Base-by-base conservation (phyloP, 495 filamentous ascomycete genomes). In the Hypoxylon intermedium region DNA sequence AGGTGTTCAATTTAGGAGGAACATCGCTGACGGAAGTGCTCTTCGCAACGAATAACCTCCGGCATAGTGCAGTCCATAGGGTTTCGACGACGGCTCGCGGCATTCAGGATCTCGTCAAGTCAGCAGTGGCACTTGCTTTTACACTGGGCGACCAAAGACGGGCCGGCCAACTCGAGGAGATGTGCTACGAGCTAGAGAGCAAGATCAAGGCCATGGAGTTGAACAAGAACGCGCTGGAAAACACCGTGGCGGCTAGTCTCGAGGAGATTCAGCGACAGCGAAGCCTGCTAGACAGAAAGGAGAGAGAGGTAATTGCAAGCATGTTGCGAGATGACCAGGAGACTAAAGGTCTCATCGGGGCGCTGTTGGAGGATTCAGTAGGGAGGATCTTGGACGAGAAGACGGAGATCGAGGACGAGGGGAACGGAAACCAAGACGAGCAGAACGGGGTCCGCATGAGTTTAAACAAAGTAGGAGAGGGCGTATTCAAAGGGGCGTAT, bases 211-310 rank as follows among this genome's bases (percentile, higher is more conserved):
- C 64, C 37, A 76, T 75, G 71, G 72, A 77, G 51, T 53, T 76
- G 9, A 74, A 72, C 37, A 76, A 76, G 60, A 74, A 75, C 57
- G 67, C 61, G 38, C 44, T 77, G n/a, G 73, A 74, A 52, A 68
- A 69, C 34, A 58, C 55, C 36, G 51, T 68, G n/a, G 49, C 44
- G 30, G 58, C 60, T 19, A 60, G 69, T 15, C 63, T 76, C 42
- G 49, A 63, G 23, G 64, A 64, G 13, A 74, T 76, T 48, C 48
- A 54, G 31, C 54, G 65, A 26, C 64, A 68, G 52, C 59, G 68
- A 43, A 65, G 66, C 31, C 72, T 73, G 50, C 56, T 77, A 26
- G 65, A 72, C 44, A 60, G 57, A 53, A 60, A 59, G 38, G 74
- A 74, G 49, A 65, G 60, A 58, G 63, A 71, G 9, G 49, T 67